These are phyloP conservation scores for Cerioporus squamosus DNA, from an alignment of 1,284 basidiomycete species.

Conservation along the genomic window DNA sequence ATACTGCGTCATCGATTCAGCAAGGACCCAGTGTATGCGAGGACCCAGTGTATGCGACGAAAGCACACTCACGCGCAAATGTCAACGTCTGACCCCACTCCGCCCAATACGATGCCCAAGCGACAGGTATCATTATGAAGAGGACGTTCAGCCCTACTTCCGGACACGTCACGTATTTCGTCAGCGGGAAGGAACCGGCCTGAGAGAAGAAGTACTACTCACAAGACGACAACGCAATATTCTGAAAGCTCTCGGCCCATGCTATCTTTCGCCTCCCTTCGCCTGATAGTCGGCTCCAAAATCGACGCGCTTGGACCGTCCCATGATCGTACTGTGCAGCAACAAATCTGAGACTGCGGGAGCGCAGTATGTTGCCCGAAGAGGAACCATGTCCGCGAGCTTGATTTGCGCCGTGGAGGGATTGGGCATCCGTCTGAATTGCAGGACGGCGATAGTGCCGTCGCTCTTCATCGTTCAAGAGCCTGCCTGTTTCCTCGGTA, in stretches of 20 bases:
- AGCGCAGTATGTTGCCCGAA: no score
- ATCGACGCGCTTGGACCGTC: constrained; percentile 18
- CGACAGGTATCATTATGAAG: constrained; percentile 61
- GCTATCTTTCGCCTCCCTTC: constrained; percentile 53
- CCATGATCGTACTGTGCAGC: constrained; percentile 6
- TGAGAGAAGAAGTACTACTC: constrained; percentile 30
- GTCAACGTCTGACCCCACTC: constrained; percentile 28
- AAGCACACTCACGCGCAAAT: constrained; percentile 43
- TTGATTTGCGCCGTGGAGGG: no score
- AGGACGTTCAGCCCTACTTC: constrained; percentile 6
- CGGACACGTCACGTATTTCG: neutral
- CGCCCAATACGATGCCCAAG: constrained; percentile 63
- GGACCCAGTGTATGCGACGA: neutral
- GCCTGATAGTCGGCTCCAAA: constrained; percentile 56
- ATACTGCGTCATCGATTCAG: constrained; percentile 39
- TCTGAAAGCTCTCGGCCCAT: constrained; percentile 48
- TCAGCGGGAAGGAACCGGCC: neutral
- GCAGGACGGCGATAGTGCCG: no score
- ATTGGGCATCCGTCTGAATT: no score
- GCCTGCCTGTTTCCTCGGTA: no score
- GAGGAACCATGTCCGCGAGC: no score
- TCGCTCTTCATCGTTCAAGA: no score
- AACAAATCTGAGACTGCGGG: no score
- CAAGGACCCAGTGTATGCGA: neutral
- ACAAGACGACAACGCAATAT: constrained; percentile 59